Evolutionary conservation across 192 early-diverging fungal genomes (phyloP), one percentile per base, ranked within the genome.

Genomic region (Backusella mclennaniae): DNA sequence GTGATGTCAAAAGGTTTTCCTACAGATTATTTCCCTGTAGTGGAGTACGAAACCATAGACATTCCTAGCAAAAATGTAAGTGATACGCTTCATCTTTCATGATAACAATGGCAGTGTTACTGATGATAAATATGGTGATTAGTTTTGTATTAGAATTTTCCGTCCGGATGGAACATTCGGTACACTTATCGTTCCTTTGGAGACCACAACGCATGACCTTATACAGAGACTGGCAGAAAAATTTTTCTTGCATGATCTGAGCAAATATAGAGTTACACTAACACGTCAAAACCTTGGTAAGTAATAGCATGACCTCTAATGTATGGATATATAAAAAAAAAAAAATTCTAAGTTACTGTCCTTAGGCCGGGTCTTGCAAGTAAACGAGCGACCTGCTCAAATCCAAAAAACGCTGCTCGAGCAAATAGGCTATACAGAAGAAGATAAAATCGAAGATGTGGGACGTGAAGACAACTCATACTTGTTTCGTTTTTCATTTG

Each of bases 391-490:
- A 6, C 96, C 96, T 7, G 84, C 92, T 6, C 82, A 89, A 36
- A 89, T 97, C 19, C 90, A 95, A 67, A 90, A 92, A 66, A 88
- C 80, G 69, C 84, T 89, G 23, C 80, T 97, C 59, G 87, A 94
- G 77, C 90, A 93, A 80, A 89, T 93, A 74, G 96, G 96, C 23
- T 96, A 97, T 73, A 87, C 87, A 14, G 88, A 88, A 29, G 82
- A 88, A 52, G 95, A 97, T 81, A 90, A 89, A 74, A 85, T 96
- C 9, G 92, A 94, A 66, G 85, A 92, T 35, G 83, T 95, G 26
- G 93, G 93, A 4, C 84, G 95, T 66, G 95, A 96, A 73, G 94
- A 96, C 77, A 95, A 94, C 83, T 94, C 92, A 52, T 95, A 95
- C 49, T 76, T 95, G 21, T 91, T 90, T 80, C 89, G 93, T n/a